Conservation (phyloP, 179 eudicot species). For the Sideroxylon spinosum region DNA sequence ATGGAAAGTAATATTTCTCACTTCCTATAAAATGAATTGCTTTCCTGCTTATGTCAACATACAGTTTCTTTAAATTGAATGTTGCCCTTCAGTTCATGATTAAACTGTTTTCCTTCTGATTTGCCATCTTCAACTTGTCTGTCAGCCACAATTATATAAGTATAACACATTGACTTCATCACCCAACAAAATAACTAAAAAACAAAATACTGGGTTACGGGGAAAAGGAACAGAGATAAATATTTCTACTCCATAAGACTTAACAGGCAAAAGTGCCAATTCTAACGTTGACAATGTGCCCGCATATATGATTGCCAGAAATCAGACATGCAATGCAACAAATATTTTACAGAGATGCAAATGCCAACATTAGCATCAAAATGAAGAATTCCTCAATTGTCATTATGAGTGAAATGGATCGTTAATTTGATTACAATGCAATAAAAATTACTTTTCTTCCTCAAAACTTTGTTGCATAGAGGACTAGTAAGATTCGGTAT, state of each 20-base stretch:
- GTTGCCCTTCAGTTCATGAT: slow-evolving; percentile 25
- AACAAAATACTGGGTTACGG: background rate
- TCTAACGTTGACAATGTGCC: background rate
- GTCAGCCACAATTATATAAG: slow-evolving; percentile 29
- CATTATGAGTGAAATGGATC: too few relatives aligned
- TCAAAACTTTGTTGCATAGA: background rate
- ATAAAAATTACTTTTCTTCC: background rate
- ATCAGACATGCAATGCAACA: slow-evolving; percentile 13
- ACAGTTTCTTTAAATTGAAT: slow-evolving; percentile 38
- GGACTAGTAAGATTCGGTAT: too few relatives aligned
- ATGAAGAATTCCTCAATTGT: background rate
- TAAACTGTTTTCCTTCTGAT: slow-evolving; percentile 31
- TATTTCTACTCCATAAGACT: background rate
- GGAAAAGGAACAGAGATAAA: background rate
- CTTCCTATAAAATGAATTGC: background rate
- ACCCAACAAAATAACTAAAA: background rate
- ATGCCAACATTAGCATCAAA: background rate
- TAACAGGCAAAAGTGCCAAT: slow-evolving; percentile 3
- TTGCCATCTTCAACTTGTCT: slow-evolving; percentile 48
- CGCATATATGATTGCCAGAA: slow-evolving; percentile 1
- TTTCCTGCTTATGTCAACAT: slow-evolving; percentile 17
- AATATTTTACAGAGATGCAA: background rate
- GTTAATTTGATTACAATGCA: too few relatives aligned
- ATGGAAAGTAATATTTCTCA: background rate
- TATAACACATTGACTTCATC: background rate